Conservation (phyloP, 305 asterid genomes). For the Rubia tinctorum region DNA sequence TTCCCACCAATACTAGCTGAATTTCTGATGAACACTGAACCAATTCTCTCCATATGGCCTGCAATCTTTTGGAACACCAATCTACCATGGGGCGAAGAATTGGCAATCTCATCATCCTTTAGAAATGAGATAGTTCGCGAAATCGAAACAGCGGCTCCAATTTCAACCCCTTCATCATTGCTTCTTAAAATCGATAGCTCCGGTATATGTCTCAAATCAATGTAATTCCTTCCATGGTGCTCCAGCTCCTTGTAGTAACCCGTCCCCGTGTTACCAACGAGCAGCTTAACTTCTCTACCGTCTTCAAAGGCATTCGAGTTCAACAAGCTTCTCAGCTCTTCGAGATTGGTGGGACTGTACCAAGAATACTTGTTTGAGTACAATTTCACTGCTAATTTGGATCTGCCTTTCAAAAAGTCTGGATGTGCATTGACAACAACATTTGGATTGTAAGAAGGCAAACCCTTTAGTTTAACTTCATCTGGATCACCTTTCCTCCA, state of each 20-base stretch:
- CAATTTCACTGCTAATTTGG: slow-evolving; percentile 25
- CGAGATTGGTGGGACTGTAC: slow-evolving; percentile 49
- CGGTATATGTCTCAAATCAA: slow-evolving; percentile 55
- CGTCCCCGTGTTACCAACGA: slow-evolving; percentile 68
- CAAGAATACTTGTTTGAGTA: slow-evolving; percentile 44
- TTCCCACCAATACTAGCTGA: slow-evolving; percentile 88
- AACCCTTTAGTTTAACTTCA: slow-evolving; percentile 29
- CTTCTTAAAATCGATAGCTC: slow-evolving; percentile 46
- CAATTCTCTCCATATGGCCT: slow-evolving; percentile 63
- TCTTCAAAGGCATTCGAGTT: slow-evolving; percentile 26
- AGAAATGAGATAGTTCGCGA: slow-evolving; percentile 41
- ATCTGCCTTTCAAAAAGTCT: slow-evolving; percentile 29
- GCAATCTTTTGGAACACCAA: slow-evolving; percentile 43
- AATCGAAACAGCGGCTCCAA: slow-evolving; percentile 69
- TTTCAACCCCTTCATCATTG: slow-evolving; percentile 38
- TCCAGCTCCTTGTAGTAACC: slow-evolving; percentile 54
- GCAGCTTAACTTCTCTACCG: slow-evolving; percentile 32
- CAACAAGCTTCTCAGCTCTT: slow-evolving; percentile 51
- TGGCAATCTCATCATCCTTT: slow-evolving; percentile 28
- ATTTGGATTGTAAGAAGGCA: slow-evolving; percentile 43
- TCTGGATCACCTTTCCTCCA: slow-evolving; percentile 48
- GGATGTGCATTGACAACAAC: slow-evolving; percentile 30
- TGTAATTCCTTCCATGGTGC: slow-evolving; percentile 32
- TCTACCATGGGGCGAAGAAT: slow-evolving; percentile 19
- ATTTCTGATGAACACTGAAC: slow-evolving; percentile 64